Base-by-base conservation (phyloP, 1,284 basidiomycete genomes). In the Neolentinus lepideus region DNA sequence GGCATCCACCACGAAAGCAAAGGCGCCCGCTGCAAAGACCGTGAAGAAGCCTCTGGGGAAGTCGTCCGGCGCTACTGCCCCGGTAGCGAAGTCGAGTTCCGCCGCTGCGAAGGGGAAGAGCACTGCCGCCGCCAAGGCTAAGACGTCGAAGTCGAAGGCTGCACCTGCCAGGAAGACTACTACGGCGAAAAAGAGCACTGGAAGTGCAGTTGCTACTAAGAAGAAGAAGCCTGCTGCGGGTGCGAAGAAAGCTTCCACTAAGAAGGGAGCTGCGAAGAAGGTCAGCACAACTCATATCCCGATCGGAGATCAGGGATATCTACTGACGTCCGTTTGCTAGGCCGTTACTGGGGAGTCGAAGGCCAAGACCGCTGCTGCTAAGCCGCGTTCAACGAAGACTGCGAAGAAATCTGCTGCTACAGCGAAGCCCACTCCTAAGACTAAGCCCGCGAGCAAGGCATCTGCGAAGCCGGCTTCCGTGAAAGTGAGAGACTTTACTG, bases 1-100 rank as follows among this genome's bases (percentile, higher is more conserved):
- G 61, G 61, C 56, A 4, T 62, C 64, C 25, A 61, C 63, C 12
- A 78, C 62, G 11, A 78, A 75, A 62, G 56, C 63, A 10, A 54
- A 47, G 25, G 19, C 27, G 24, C 22, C 53, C 14, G 46, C 56
- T 16, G 43, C 52, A 1, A 57, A 16, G 29, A 56, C 52, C 12
- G 38, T 35, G 35, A 53, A 25, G 36, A 51, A 51, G 27, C 33
- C 52, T 25, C 46, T 52, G 36, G 54, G 45, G 50, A 55, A 35
- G 38, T 29, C 50, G 27, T 27, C n/a, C 22, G 46, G 10, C 14
- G 43, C 53, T 27, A 43, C 35, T 35, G 33, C 26, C n/a, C 19
- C 35, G 14, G 52, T n/a, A n/a, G n/a, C 52, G 27, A 52, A 52
- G 51, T 24, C 51, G 10, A 36, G 27, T 10, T 3, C 26, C 33